Percentiles rank a stretch among this genome's conserved stretches.
These are phyloP conservation scores for Laburnicola sp. DNA, from an alignment of 2,329 filamentous ascomycete species.

Conservation along the genomic window DNA sequence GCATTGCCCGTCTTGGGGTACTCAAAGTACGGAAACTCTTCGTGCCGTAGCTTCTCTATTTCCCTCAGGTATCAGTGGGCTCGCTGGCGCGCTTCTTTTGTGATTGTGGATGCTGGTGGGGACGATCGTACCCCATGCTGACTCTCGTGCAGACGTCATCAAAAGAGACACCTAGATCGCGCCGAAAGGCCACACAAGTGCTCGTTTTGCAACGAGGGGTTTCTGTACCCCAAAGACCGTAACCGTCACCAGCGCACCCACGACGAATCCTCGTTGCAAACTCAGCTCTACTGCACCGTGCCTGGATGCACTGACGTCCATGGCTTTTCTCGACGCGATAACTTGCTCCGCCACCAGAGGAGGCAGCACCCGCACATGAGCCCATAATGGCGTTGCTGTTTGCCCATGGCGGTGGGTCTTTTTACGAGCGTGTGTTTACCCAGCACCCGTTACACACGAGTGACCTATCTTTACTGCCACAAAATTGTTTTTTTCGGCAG, in stretches of 20 bases:
- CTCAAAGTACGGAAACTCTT: too few species aligned
- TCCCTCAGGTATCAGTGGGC: neutral
- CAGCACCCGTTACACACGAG: neutral
- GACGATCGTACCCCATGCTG: constrained; percentile 10
- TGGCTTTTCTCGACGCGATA: constrained; percentile 43
- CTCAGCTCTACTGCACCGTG: constrained; percentile 25
- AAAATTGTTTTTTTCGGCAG: constrained; percentile 11
- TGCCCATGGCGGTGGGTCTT: neutral
- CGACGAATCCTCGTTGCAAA: constrained; percentile 16
- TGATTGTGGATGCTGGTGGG: neutral
- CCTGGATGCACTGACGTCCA: constrained; percentile 31
- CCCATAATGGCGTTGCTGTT: neutral
- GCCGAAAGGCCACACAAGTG: constrained; percentile 40
- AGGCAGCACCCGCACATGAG: constrained; percentile 27
- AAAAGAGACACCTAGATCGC: constrained; percentile 32
- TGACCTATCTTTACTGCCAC: constrained; percentile 7
- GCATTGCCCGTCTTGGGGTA: too few species aligned
- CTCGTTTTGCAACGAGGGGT: constrained; percentile 32
- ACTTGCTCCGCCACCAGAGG: constrained; percentile 39
- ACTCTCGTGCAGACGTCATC: constrained; percentile 33
- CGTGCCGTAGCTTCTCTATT: neutral
- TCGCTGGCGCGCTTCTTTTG: neutral
- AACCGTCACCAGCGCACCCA: constrained; percentile 36
- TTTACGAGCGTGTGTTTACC: neutral
- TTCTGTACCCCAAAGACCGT: constrained; percentile 43